Conservation (phyloP, 768 basidiomycete species). For the Boletus rubroflammeus region DNA sequence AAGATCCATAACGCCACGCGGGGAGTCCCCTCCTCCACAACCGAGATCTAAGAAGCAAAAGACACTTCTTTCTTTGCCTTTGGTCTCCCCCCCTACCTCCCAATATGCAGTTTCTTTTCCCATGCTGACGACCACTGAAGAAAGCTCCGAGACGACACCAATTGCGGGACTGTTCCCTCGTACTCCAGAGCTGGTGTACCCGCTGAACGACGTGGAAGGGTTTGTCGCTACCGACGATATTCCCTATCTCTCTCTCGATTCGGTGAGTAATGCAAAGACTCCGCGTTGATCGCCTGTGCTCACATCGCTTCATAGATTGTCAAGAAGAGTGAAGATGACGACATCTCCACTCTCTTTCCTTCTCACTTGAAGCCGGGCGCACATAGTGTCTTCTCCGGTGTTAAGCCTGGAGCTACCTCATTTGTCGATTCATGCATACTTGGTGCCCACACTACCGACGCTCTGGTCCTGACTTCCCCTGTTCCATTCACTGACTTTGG, state of each 20-base stretch:
- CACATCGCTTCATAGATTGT: conserved; percentile 11
- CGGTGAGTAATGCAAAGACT: conserved; percentile 15
- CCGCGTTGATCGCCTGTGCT: background rate
- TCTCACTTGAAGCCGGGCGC: conserved; percentile 20
- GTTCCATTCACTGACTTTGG: conserved; percentile 10
- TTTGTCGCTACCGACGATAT: conserved; percentile 38
- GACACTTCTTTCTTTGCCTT: background rate
- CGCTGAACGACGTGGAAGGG: conserved; percentile 1
- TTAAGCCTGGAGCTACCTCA: conserved; percentile 29
- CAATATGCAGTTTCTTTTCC: conserved; percentile 1
- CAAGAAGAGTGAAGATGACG: background rate
- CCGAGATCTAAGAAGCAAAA: conserved; percentile 8
- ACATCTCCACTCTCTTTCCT: conserved; percentile 11
- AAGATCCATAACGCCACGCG: conserved; percentile 2
- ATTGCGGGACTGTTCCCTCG: background rate
- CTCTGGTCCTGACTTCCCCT: conserved; percentile 1
- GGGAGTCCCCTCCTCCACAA: conserved; percentile 2
- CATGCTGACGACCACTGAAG: background rate
- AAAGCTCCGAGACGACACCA: background rate
- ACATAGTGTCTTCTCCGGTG: conserved; percentile 24
- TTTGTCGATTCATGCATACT: conserved; percentile 29
- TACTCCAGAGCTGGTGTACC: conserved; percentile 23
- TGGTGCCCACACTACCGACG: conserved; percentile 11
- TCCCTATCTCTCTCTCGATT: conserved; percentile 31
- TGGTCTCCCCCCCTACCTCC: background rate